These are phyloP conservation scores for Raffaelea arxii DNA, from an alignment of 2,329 filamentous ascomycete genomes.

Conservation along the genomic window DNA sequence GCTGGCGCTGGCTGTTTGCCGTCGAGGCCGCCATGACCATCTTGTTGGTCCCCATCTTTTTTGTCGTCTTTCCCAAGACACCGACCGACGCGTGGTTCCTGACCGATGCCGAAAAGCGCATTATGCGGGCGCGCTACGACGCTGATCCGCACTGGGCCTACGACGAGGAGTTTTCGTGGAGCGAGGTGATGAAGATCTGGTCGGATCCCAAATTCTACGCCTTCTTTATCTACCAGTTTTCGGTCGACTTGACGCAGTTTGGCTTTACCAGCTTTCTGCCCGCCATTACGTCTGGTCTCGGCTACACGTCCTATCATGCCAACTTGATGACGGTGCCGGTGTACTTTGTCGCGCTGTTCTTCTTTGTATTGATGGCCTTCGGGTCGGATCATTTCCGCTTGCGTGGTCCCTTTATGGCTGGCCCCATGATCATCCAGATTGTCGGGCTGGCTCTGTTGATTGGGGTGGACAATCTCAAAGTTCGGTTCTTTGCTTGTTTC, in stretches of 20 bases:
- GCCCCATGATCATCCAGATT: conserved; percentile 15
- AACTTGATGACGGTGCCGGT: conserved; percentile 24
- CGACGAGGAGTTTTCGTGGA: conserved; percentile 18
- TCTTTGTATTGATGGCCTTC: conserved; percentile 18
- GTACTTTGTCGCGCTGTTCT: conserved; percentile 17
- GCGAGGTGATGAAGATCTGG: conserved; percentile 14
- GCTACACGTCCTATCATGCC: conserved; percentile 21
- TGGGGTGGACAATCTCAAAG: conserved; percentile 17
- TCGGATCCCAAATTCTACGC: conserved; percentile 21
- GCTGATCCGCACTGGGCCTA: conserved; percentile 17
- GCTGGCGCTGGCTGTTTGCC: conserved; percentile 30
- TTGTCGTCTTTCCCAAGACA: conserved; percentile 17
- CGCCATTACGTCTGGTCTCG: conserved; percentile 23
- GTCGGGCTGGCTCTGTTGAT: conserved; percentile 20
- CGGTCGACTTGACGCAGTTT: conserved; percentile 24
- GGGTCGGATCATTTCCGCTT: conserved; percentile 16
- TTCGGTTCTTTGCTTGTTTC: conserved; percentile 13
- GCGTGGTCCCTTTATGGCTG: conserved; percentile 16
- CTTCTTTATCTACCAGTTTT: conserved; percentile 20
- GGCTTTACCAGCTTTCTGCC: conserved; percentile 24
- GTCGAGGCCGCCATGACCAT: conserved; percentile 30
- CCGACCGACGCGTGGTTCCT: conserved; percentile 21
- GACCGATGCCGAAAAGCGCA: conserved; percentile 15
- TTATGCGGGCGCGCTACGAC: conserved; percentile 18
- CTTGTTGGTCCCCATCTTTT: conserved; percentile 21